Evolutionary conservation across 164 flowering plant genomes (phyloP).

Genomic region (Chimonanthus salicifolius): DNA sequence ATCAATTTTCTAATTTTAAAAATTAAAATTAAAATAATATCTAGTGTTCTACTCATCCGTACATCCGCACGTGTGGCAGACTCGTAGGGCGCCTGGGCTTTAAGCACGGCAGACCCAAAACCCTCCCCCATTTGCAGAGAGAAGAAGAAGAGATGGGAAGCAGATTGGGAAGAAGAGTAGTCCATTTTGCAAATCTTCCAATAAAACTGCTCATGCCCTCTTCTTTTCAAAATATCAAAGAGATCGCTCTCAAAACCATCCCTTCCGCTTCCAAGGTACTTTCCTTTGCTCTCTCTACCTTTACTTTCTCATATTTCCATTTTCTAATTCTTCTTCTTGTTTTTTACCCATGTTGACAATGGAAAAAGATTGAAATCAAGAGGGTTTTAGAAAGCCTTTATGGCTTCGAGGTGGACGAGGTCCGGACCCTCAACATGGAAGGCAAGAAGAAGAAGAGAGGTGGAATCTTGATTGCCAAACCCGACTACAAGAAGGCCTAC

Average conservation of each 20-base stretch:
- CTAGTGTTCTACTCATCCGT: no score
- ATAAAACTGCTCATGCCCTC: constrained; percentile 18
- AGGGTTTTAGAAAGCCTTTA: constrained; percentile 15
- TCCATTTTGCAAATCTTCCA: constrained; percentile 16
- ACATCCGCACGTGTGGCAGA: no score
- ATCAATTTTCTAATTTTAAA: no score
- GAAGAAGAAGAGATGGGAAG: constrained; percentile 6
- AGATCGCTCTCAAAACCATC: constrained; percentile 18
- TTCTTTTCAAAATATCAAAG: constrained; percentile 16
- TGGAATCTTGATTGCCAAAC: constrained; percentile 17
- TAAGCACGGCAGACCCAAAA: background rate
- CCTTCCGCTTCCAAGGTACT: constrained; percentile 20
- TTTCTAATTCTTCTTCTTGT: background rate
- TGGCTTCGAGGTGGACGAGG: constrained; percentile 19
- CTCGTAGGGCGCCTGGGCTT: no score
- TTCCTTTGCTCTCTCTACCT: background rate
- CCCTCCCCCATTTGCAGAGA: background rate
- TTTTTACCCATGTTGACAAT: background rate
- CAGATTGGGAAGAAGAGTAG: constrained; percentile 11
- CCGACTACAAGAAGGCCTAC: constrained; percentile 20
- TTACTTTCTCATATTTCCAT: background rate
- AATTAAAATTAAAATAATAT: no score
- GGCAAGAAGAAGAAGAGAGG: constrained; percentile 21
- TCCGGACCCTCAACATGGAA: constrained; percentile 17
- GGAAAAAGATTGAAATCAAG: constrained; percentile 17